Evolutionary conservation across 139 green algal genomes (phyloP).

Genomic region (Volvox africanus): DNA sequence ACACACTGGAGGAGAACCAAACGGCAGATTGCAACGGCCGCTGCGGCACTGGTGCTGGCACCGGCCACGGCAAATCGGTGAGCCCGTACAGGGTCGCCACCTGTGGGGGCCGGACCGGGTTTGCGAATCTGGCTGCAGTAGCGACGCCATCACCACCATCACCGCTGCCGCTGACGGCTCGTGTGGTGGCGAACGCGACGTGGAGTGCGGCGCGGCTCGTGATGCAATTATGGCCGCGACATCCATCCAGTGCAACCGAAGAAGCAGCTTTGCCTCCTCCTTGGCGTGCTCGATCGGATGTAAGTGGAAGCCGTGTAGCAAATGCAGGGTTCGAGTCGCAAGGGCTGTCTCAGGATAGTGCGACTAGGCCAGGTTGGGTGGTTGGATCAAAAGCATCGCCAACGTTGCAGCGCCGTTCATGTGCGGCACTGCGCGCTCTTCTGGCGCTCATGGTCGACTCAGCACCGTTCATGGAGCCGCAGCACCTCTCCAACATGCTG

Average conservation of each 20-base stretch:
- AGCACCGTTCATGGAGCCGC: not conserved
- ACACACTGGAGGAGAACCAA: not conserved
- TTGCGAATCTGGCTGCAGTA: not conserved
- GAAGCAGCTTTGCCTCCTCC: not conserved
- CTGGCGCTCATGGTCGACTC: not conserved
- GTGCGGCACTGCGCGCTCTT: not conserved
- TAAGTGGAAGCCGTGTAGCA: too few relatives aligned
- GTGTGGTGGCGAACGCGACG: constrained; percentile 21
- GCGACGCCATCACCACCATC: not conserved
- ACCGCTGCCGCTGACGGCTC: not conserved
- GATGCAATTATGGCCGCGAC: not conserved
- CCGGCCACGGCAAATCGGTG: too few relatives aligned
- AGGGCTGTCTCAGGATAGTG: too few relatives aligned
- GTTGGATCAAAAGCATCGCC: not conserved
- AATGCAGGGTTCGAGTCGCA: too few relatives aligned
- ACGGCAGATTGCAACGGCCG: not conserved
- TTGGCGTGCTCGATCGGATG: too few relatives aligned
- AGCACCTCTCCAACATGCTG: constrained; percentile 37
- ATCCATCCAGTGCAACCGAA: not conserved
- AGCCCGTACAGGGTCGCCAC: not conserved
- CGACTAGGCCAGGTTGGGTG: too few relatives aligned
- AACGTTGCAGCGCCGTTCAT: not conserved
- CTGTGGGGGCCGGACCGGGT: not conserved
- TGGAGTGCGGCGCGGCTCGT: not conserved
- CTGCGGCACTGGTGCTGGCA: not conserved